Evolutionary conservation across 2,329 filamentous ascomycete genomes (phyloP).

Genomic region (Calonectria multiphialidica): DNA sequence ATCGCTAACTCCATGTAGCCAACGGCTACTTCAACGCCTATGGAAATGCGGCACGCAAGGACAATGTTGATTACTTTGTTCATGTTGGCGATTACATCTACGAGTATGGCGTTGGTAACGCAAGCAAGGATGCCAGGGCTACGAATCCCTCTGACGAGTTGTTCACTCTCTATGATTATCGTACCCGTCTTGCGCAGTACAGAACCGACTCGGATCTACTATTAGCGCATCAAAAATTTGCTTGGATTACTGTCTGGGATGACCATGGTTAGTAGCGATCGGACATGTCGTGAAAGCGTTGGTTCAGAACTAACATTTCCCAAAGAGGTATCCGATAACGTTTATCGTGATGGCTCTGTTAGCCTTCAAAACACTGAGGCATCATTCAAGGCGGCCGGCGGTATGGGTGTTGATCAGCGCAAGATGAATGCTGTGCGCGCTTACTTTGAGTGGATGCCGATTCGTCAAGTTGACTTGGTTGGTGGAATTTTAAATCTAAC

Average conservation of each 20-base stretch:
- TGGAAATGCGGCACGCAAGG: not conserved
- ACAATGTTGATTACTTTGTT: not conserved
- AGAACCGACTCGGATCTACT: not conserved
- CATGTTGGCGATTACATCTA: not conserved
- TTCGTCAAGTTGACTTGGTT: constrained; percentile 67
- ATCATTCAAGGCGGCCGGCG: not conserved
- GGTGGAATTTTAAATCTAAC: constrained; percentile 24
- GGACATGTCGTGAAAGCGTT: too few species aligned
- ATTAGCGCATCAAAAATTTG: not conserved
- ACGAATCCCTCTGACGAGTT: not conserved
- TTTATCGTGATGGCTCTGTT: not conserved
- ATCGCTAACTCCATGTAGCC: not conserved
- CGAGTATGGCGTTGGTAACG: not conserved
- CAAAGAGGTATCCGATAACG: not conserved
- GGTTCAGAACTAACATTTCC: not conserved
- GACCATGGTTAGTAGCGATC: not conserved
- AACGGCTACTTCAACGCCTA: not conserved
- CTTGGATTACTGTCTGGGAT: not conserved
- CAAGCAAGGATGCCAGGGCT: not conserved
- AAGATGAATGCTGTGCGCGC: constrained; percentile 81
- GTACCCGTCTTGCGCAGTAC: not conserved
- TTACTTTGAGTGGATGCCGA: constrained; percentile 72
- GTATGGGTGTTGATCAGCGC: constrained; percentile 75
- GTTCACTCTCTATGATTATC: not conserved
- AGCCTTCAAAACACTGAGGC: not conserved